Percentiles rank a stretch among this genome's conserved stretches.
Evolutionary conservation across 495 filamentous ascomycete species (phyloP).

Genomic region (Extremus antarcticus): DNA sequence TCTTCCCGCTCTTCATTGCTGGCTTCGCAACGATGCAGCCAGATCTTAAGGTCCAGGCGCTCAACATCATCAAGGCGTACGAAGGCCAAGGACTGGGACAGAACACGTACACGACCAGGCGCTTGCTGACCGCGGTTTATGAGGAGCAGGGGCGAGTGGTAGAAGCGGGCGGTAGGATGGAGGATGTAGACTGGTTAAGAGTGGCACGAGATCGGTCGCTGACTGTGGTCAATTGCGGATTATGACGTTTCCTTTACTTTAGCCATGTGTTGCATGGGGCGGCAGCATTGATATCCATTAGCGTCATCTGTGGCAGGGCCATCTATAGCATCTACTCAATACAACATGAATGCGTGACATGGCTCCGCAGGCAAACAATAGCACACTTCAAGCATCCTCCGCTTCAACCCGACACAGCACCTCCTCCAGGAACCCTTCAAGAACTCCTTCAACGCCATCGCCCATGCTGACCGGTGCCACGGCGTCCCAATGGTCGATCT

Average conservation of each 20-base stretch:
- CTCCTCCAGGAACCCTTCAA: slow-evolving; percentile 90
- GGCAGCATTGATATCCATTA: too few species aligned
- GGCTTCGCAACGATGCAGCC: slow-evolving; percentile 36
- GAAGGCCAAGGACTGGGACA: slow-evolving; percentile 43
- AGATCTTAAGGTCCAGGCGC: slow-evolving; percentile 38
- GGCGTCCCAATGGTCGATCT: slow-evolving; percentile 79
- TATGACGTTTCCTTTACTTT: too few species aligned
- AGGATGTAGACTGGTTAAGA: slow-evolving; percentile 14
- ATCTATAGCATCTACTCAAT: too few species aligned
- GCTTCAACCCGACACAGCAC: slow-evolving; percentile 86
- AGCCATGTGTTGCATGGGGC: too few species aligned
- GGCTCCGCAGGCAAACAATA: too few species aligned
- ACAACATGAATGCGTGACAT: too few species aligned
- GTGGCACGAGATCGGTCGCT: slow-evolving; percentile 8
- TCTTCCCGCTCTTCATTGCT: slow-evolving; percentile 49
- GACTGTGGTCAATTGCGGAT: slow-evolving; percentile 15
- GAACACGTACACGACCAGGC: slow-evolving; percentile 37
- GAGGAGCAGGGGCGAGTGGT: slow-evolving; percentile 24
- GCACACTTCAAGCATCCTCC: slow-evolving; percentile 27
- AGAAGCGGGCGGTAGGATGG: slow-evolving; percentile 6
- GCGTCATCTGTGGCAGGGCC: too few species aligned
- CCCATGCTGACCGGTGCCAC: slow-evolving; percentile 83
- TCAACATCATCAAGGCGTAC: slow-evolving; percentile 41
- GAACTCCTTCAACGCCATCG: slow-evolving; percentile 68
- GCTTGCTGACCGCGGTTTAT: slow-evolving; percentile 41